phyloP scores from a whole-genome alignment of 352 stramenopile species.

The Aphanomyces invadans region DNA sequence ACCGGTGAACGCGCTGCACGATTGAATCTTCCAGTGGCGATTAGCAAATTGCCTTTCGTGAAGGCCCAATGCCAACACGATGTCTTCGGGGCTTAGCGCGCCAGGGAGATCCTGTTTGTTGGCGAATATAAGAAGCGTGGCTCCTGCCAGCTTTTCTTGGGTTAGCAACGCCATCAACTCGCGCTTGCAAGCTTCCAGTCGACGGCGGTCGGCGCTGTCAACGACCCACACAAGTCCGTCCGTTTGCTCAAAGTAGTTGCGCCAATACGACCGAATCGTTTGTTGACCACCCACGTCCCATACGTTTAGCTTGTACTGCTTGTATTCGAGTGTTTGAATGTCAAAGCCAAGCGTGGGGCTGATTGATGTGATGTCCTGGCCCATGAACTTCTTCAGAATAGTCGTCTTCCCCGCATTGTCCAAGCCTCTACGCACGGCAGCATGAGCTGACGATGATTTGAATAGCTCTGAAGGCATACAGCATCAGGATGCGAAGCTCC shows the following conservation, averaged over 20 bases:
- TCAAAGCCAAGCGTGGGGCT: slow-evolving; percentile 98
- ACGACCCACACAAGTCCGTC: slow-evolving; percentile 99
- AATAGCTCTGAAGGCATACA: slow-evolving; percentile 49
- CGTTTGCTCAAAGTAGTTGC: slow-evolving; percentile 99
- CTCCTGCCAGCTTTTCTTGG: slow-evolving; percentile 95
- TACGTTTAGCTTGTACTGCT: slow-evolving; percentile 84
- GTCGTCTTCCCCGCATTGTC: slow-evolving; percentile 99
- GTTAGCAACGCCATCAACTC: slow-evolving; percentile 85
- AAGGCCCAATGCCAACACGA: slow-evolving; percentile 85
- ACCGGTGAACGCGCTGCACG: slow-evolving; percentile 94
- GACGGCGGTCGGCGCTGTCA: slow-evolving; percentile 90
- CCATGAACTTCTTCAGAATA: slow-evolving; percentile 97
- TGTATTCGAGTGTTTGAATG: slow-evolving; percentile 98
- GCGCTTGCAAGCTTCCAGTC: slow-evolving; percentile 91
- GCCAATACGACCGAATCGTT: slow-evolving; percentile 98
- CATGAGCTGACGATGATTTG: neutral
- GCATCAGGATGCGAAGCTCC: slow-evolving; percentile 97
- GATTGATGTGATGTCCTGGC: slow-evolving; percentile 95
- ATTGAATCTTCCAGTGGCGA: slow-evolving; percentile 87
- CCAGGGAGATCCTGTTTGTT: slow-evolving; percentile 99
- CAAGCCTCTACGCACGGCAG: slow-evolving; percentile 71
- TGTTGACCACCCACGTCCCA: slow-evolving; percentile 99
- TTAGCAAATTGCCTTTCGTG: slow-evolving; percentile 73
- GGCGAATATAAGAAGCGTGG: slow-evolving; percentile 97
- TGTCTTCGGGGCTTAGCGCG: slow-evolving; percentile 85